Evolutionary conservation across 371 early-diverging fungal genomes (phyloP).

Genomic region (Capillidium rhysosporum): DNA sequence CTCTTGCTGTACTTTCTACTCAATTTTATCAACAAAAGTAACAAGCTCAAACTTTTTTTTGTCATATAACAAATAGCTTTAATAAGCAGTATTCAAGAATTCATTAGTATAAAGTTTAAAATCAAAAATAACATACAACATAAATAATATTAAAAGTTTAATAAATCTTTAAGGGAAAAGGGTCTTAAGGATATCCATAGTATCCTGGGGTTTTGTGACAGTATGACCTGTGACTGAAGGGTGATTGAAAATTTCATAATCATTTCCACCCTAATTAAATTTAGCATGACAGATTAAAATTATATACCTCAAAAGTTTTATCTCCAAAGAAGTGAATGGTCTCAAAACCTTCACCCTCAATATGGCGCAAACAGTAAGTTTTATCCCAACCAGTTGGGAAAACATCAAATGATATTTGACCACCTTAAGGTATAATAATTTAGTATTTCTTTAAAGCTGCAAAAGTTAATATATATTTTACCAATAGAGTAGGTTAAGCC

Average conservation of each 20-base stretch:
- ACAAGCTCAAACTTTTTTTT: too few species aligned
- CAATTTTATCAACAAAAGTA: too few species aligned
- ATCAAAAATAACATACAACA: too few species aligned
- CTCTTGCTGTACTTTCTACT: too few species aligned
- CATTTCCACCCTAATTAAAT: constrained; percentile 84
- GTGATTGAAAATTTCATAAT: constrained; percentile 94
- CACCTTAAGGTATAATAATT: constrained; percentile 20
- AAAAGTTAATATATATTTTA: constrained; percentile 5
- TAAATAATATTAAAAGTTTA: too few species aligned
- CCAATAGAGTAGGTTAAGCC: constrained; percentile 94
- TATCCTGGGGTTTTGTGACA: constrained; percentile 83
- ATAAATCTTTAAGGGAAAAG: constrained; percentile 23
- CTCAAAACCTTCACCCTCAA: constrained; percentile 74
- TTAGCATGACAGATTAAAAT: neutral
- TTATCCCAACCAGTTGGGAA: constrained; percentile 99
- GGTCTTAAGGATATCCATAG: constrained; percentile 65
- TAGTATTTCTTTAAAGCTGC: neutral
- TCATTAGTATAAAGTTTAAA: too few species aligned
- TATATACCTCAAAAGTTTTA: constrained; percentile 67
- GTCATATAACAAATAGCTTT: too few species aligned
- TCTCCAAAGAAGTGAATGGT: constrained; percentile 99
- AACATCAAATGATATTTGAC: constrained; percentile 99
- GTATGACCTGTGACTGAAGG: constrained; percentile 69
- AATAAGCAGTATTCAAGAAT: too few species aligned
- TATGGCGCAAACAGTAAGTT: constrained; percentile 94